phyloP scores from a whole-genome alignment of 345 rosid genomes.

The Gossypium mustelinum region DNA sequence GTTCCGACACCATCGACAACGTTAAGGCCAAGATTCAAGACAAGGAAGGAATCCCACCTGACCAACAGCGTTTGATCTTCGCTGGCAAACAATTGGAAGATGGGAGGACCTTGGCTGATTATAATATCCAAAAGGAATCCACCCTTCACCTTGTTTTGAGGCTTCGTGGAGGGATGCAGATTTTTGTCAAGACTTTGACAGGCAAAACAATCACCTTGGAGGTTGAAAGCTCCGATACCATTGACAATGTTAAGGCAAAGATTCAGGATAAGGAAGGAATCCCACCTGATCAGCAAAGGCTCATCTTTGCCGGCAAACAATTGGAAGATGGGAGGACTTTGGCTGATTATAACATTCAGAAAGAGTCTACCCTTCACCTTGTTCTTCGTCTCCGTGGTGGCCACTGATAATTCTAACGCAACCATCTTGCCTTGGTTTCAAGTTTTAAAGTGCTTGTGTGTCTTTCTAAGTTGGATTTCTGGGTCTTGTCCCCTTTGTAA shows the following conservation, averaged over 20 bases:
- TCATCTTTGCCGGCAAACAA: conserved; percentile 22
- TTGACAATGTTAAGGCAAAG: conserved; percentile 17
- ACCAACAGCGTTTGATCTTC: conserved; percentile 16
- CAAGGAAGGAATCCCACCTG: conserved; percentile 19
- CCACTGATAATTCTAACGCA: neutral
- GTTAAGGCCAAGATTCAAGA: neutral
- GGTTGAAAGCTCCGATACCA: conserved; percentile 10
- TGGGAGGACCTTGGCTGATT: conserved; percentile 15
- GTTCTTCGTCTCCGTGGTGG: conserved; percentile 20
- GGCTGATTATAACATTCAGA: conserved; percentile 21
- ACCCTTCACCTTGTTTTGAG: conserved; percentile 22
- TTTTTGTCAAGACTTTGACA: conserved; percentile 13
- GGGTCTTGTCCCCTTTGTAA: neutral
- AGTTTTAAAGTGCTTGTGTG: too few relatives aligned
- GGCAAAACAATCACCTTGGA: conserved; percentile 10
- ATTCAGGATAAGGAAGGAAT: conserved; percentile 19
- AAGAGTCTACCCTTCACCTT: conserved; percentile 21
- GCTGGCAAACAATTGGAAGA: conserved; percentile 15
- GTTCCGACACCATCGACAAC: too few relatives aligned
- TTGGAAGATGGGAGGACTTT: neutral
- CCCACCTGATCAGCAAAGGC: conserved; percentile 14
- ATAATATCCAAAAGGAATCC: conserved; percentile 20
- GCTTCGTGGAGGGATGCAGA: conserved; percentile 21
- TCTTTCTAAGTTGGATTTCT: neutral
- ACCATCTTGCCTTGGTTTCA: too few relatives aligned